These are phyloP conservation scores for Pilatotrama ljubarskyi DNA, from an alignment of 768 basidiomycete species.

Conservation along the genomic window DNA sequence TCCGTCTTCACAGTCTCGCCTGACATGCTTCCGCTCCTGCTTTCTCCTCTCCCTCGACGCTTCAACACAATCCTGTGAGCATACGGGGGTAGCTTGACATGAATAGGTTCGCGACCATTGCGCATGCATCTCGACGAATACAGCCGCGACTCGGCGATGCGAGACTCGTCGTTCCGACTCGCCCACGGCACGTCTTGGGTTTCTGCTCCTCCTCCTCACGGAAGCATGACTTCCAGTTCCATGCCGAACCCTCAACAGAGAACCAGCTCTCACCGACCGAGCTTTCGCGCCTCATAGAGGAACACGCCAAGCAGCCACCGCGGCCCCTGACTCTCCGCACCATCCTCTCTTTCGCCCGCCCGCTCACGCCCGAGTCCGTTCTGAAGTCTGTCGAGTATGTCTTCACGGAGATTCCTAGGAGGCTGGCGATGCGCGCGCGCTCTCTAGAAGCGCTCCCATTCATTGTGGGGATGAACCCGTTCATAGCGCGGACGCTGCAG, in stretches of 20 bases:
- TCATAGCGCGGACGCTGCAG: conserved; percentile 69
- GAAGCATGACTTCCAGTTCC: conserved; percentile 3
- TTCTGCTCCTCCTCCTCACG: neutral
- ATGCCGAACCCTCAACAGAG: neutral
- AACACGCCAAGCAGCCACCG: conserved; percentile 63
- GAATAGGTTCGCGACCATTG: neutral
- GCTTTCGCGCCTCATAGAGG: conserved; percentile 58
- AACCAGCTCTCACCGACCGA: conserved; percentile 49
- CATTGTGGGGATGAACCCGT: conserved; percentile 89
- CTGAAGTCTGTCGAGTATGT: conserved; percentile 74
- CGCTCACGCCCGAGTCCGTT: conserved; percentile 68
- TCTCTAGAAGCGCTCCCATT: conserved; percentile 78
- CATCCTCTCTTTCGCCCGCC: conserved; percentile 73
- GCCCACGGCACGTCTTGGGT: neutral
- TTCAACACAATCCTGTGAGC: no score
- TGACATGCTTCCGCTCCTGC: neutral
- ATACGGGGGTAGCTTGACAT: neutral
- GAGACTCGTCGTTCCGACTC: neutral
- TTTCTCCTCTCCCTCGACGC: neutral
- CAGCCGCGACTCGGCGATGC: no score
- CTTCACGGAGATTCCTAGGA: conserved; percentile 72
- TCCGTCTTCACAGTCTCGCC: neutral
- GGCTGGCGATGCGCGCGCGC: conserved; percentile 72
- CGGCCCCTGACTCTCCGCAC: conserved; percentile 70
- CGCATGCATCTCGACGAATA: neutral